Conservation (phyloP, 495 filamentous ascomycete species). For the Tuber borchii region DNA sequence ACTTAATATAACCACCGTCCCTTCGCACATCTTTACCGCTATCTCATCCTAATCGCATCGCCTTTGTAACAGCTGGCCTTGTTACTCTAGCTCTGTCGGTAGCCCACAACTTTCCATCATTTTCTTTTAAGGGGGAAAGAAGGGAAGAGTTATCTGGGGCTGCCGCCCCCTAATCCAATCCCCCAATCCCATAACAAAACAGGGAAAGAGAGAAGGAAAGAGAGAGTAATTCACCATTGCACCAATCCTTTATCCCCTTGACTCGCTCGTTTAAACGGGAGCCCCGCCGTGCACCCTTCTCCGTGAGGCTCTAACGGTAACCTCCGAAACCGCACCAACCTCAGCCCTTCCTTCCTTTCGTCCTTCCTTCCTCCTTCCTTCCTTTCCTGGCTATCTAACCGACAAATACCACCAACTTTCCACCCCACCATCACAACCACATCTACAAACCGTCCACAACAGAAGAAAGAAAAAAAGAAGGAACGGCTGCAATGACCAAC, state of each 20-base stretch:
- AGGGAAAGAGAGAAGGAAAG: not conserved
- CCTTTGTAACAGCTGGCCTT: not conserved
- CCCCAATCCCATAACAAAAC: not conserved
- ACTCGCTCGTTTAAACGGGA: not conserved
- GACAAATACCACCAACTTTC: not conserved
- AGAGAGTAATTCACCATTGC: not conserved
- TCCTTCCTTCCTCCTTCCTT: not conserved
- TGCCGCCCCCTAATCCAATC: not conserved
- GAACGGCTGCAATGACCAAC: conserved; percentile 26
- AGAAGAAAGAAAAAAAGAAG: not conserved
- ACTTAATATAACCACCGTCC: not conserved
- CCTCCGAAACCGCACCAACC: not conserved
- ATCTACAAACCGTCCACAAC: not conserved
- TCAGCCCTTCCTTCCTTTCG: not conserved
- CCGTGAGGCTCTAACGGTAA: not conserved
- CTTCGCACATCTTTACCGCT: not conserved
- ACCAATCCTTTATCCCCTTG: not conserved
- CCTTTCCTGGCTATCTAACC: not conserved
- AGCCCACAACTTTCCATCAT: not conserved
- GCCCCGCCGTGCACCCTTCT: not conserved
- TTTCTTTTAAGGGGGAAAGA: not conserved
- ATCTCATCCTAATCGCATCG: not conserved
- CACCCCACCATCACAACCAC: not conserved
- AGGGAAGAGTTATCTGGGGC: not conserved
- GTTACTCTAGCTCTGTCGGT: not conserved